These are phyloP conservation scores for Spathaspora girioi DNA, from an alignment of 805 yeast genomes.

Conservation along the genomic window DNA sequence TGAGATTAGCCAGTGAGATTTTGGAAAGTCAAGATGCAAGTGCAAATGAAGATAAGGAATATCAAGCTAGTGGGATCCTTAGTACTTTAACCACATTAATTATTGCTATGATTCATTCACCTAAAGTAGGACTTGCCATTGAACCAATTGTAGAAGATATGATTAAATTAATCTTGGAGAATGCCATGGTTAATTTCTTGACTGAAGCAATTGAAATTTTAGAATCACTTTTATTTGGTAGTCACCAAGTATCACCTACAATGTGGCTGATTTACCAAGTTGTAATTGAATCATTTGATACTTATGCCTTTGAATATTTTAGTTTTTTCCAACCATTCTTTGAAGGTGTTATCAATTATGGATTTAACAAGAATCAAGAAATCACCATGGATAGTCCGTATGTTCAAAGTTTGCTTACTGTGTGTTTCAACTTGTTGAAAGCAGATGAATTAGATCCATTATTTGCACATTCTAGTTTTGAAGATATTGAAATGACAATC, in stretches of 20 bases:
- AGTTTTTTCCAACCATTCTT: slow-evolving; percentile 55
- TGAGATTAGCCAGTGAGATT: slow-evolving; percentile 61
- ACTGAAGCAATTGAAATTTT: slow-evolving; percentile 40
- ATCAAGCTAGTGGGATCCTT: slow-evolving; percentile 41
- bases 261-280: slow-evolving; percentile 52
- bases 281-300: slow-evolving; percentile 51
- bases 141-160: slow-evolving; percentile 32
- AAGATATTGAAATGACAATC: slow-evolving; percentile 32
- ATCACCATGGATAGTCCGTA: slow-evolving; percentile 34
- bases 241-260: slow-evolving; percentile 45
- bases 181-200: slow-evolving; percentile 37
- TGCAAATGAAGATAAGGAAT: slow-evolving; percentile 29
- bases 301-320: slow-evolving; percentile 57
- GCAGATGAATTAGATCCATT: slow-evolving; percentile 35
- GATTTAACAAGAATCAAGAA: slow-evolving; percentile 35
- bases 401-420: slow-evolving; percentile 34
- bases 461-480: slow-evolving; percentile 38
- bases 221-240: slow-evolving; percentile 55
- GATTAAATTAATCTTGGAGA: slow-evolving; percentile 32
- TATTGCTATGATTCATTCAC: slow-evolving; percentile 39
- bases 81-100: slow-evolving; percentile 41
- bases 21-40: slow-evolving; percentile 20
- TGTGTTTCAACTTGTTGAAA: slow-evolving; percentile 33
- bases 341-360: slow-evolving; percentile 50
- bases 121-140: slow-evolving; percentile 32